A percentile compares a stretch with the other conserved stretches of the same genome.
phyloP scores from a whole-genome alignment of 352 stramenopile genomes.

The Phytophthora fragariae region DNA sequence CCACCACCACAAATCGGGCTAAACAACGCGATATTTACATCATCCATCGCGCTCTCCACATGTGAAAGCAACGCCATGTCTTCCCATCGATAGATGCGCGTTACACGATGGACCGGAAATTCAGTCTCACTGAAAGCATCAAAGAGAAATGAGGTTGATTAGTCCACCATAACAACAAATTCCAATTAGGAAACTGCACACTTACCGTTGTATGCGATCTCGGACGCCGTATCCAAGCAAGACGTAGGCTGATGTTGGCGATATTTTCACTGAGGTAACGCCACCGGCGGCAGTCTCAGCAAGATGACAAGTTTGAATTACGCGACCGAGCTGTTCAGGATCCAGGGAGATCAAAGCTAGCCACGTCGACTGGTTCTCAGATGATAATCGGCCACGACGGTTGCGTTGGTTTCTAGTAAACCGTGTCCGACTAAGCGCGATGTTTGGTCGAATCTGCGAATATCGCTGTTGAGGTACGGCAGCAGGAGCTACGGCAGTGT shows the following conservation, averaged over 20 bases:
- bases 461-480: conserved; percentile 65
- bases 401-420: conserved; percentile 82
- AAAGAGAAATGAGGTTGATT: conserved; percentile 12
- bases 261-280: conserved; percentile 92
- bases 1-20: conserved; percentile 96
- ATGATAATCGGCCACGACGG: conserved; percentile 72
- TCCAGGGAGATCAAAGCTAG: conserved; percentile 85
- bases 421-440: conserved; percentile 79
- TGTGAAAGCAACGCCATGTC: conserved; percentile 90
- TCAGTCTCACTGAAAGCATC: conserved; percentile 65
- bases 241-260: conserved; percentile 85
- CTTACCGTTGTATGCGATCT: conserved; percentile 84
- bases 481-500: conserved; percentile 24
- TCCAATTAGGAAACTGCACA: not conserved
- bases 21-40: conserved; percentile 99
- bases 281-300: conserved; percentile 81
- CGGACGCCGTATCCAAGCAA: conserved; percentile 87
- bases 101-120: conserved; percentile 87
- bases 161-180: conserved; percentile 2
- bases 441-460: conserved; percentile 88
- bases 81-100: conserved; percentile 89
- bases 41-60: conserved; percentile 92
- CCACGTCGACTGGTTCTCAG: conserved; percentile 89
- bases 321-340: conserved; percentile 72
- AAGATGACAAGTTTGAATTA: conserved; percentile 87